A percentile compares a stretch with the other conserved stretches of the same genome.
phyloP scores from a whole-genome alignment of 768 basidiomycete species.

The Boletus subparvulus region DNA sequence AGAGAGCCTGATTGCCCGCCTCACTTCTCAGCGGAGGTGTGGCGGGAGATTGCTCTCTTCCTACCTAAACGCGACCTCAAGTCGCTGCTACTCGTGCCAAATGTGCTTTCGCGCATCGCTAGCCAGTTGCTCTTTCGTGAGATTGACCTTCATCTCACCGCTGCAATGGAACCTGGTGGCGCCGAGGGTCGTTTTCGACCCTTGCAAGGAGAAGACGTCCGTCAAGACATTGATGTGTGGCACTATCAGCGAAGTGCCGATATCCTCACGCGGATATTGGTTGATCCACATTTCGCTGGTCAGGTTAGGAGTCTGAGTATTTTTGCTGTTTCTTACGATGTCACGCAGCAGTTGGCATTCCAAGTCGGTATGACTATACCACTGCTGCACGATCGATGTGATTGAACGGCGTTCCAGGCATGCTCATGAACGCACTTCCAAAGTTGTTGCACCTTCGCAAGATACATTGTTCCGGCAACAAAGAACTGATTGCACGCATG shows the following conservation, averaged over 20 bases:
- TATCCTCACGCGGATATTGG: constrained; percentile 64
- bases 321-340: constrained; percentile 50
- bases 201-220: constrained; percentile 9
- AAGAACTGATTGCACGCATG: constrained; percentile 51
- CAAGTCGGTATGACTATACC: constrained; percentile 50
- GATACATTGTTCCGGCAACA: constrained; percentile 58
- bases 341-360: constrained; percentile 55
- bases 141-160: constrained; percentile 61
- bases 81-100: constrained; percentile 61
- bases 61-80: constrained; percentile 66
- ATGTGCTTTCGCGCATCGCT: constrained; percentile 65
- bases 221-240: constrained; percentile 43
- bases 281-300: constrained; percentile 56
- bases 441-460: constrained; percentile 59
- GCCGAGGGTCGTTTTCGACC: constrained; percentile 16
- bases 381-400: neutral
- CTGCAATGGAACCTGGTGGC: constrained; percentile 27
- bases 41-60: constrained; percentile 65
- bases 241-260: constrained; percentile 65
- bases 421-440: constrained; percentile 68
- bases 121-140: constrained; percentile 65
- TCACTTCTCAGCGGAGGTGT: constrained; percentile 66
- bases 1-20: constrained; percentile 45
- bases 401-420: constrained; percentile 40
- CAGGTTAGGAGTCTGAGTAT: constrained; percentile 59